Conservation (phyloP, 169 alveolate genomes). For the Plasmodium vivax region DNA sequence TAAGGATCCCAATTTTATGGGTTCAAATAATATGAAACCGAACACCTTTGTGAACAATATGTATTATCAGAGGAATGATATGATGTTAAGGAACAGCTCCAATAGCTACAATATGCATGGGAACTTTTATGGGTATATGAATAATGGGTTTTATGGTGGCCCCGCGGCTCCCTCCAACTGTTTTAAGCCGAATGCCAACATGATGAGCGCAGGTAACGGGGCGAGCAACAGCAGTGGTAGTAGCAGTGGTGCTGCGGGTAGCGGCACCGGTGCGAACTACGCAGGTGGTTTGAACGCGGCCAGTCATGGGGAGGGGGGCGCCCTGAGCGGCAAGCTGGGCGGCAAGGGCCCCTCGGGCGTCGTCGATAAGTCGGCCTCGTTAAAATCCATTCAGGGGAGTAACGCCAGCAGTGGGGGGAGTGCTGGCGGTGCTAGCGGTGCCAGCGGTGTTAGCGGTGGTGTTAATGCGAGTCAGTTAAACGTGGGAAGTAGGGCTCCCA, state of each 20-base stretch:
- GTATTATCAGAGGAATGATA: slow-evolving; percentile 57
- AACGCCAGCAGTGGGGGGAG: neutral
- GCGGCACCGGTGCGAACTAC: neutral
- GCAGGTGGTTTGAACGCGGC: neutral
- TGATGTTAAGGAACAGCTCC: slow-evolving; percentile 32
- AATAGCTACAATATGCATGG: slow-evolving; percentile 43
- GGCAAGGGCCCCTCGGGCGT: neutral
- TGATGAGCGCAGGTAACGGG: slow-evolving; percentile 6
- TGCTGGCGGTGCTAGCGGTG: too few species aligned
- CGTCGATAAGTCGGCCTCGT: slow-evolving; percentile 16
- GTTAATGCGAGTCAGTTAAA: neutral
- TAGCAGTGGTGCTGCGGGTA: neutral
- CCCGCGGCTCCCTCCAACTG: slow-evolving; percentile 20
- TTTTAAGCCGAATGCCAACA: slow-evolving; percentile 15
- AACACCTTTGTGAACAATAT: slow-evolving; percentile 15
- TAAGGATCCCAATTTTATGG: slow-evolving; percentile 5
- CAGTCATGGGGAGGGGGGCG: slow-evolving; percentile 19
- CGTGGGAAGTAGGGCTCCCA: neutral
- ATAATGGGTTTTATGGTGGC: slow-evolving; percentile 37
- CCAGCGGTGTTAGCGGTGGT: too few species aligned
- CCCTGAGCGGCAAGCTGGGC: neutral
- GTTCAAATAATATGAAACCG: slow-evolving; percentile 21
- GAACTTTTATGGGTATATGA: slow-evolving; percentile 54
- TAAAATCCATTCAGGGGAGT: slow-evolving; percentile 12
- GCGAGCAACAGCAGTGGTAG: neutral